These are phyloP conservation scores for Rauvolfia tetraphylla DNA, from an alignment of 257 asterid genomes.

Conservation along the genomic window DNA sequence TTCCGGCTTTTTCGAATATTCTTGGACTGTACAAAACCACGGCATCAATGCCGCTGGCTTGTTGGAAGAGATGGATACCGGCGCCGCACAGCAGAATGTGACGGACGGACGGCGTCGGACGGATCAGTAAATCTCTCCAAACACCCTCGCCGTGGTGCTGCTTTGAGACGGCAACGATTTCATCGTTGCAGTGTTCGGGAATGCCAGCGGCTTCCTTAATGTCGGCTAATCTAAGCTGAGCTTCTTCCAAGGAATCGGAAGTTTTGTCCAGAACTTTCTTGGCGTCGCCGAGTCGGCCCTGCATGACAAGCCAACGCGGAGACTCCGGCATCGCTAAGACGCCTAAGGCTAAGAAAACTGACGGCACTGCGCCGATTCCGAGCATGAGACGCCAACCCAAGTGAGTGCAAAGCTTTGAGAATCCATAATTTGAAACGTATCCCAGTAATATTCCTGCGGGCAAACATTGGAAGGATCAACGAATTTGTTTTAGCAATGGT, in stretches of 20 bases:
- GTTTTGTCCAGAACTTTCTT: constrained; percentile 55
- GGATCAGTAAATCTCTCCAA: constrained; percentile 59
- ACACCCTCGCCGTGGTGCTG: constrained; percentile 46
- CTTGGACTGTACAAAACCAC: constrained; percentile 67
- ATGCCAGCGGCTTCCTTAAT: constrained; percentile 71
- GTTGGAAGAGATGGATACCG: constrained; percentile 71
- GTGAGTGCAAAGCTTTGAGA: constrained; percentile 51
- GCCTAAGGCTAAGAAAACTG: constrained; percentile 51
- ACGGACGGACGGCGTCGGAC: constrained; percentile 60
- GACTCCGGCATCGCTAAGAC: constrained; percentile 81
- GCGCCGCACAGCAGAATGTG: constrained; percentile 57
- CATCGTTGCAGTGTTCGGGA: constrained; percentile 53
- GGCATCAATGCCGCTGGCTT: constrained; percentile 71
- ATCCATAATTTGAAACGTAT: constrained; percentile 58
- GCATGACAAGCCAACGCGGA: constrained; percentile 87
- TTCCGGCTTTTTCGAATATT: constrained; percentile 53
- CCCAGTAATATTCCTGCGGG: constrained; percentile 62
- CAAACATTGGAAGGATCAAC: neutral
- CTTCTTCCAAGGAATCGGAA: constrained; percentile 57
- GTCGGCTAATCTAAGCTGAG: constrained; percentile 45
- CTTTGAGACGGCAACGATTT: constrained; percentile 36
- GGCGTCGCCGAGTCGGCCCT: constrained; percentile 77
- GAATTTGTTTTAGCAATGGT: neutral
- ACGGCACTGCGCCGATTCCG: constrained; percentile 64
- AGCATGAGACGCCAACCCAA: constrained; percentile 80